These are phyloP conservation scores for Dentipellis sp. DNA, from an alignment of 768 basidiomycete genomes.

Conservation along the genomic window DNA sequence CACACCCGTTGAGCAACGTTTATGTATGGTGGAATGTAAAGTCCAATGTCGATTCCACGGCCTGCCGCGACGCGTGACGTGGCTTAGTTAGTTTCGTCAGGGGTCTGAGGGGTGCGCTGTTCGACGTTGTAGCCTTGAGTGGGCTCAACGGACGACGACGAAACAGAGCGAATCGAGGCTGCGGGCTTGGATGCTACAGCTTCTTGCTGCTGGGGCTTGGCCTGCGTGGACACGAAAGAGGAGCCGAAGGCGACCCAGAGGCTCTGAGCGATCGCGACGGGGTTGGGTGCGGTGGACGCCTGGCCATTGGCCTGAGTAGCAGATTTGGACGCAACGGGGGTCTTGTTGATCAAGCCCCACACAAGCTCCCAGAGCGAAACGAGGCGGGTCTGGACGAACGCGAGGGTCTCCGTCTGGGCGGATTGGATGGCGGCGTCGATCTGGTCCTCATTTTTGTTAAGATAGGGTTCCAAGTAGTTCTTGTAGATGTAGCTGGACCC, in stretches of 20 bases:
- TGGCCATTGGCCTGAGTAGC: conserved; percentile 5
- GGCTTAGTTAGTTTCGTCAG: not conserved
- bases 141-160: not conserved
- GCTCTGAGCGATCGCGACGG: conserved; percentile 2
- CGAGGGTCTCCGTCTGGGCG: conserved; percentile 41
- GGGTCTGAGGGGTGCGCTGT: not conserved
- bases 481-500: conserved; percentile 61
- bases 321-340: conserved; percentile 11
- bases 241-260: not conserved
- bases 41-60: too few relatives aligned
- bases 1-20: too few relatives aligned
- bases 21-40: too few relatives aligned
- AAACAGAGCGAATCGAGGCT: not conserved
- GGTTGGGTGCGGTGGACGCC: conserved; percentile 10
- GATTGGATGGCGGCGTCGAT: conserved; percentile 51
- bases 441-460: conserved; percentile 45
- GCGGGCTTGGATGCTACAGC: not conserved
- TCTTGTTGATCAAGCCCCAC: conserved; percentile 34
- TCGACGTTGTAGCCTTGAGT: not conserved
- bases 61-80: not conserved
- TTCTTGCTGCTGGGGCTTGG: not conserved
- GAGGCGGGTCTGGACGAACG: conserved; percentile 47
- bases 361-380: conserved; percentile 38
- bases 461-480: conserved; percentile 52
- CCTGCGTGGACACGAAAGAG: not conserved